Evolutionary conservation across 2,329 filamentous ascomycete species (phyloP), one percentile per base, ranked within the genome.

Genomic region (Davidsoniella neocaledoniae): DNA sequence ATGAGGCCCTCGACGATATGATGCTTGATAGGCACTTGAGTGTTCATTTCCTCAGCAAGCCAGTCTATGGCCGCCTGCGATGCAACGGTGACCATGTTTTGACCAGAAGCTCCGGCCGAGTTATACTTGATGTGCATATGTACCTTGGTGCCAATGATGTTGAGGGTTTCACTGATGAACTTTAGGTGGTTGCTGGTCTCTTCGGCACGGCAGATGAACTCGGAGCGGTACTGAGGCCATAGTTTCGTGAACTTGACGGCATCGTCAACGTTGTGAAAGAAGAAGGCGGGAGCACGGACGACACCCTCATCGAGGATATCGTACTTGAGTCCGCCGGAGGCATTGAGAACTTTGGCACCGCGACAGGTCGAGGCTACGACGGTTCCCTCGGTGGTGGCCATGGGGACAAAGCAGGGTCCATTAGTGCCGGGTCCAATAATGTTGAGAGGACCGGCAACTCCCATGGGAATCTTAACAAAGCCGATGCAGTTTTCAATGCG

Each of bases 291-390:
- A 16, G 21, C 16, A 8, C 48, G 48, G 5, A 10, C 17, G 14
- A 45, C 14, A 2, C 36, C 43, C 12, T 39, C 43, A 5, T 42
- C 45, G 25, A 50, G 40, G 23, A 50, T 26, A 7, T 46, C 23
- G 17, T 39, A 50, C 19, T 40, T 23, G 8, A 50, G 4, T 6
- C 42, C 42, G 7, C 48, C 48, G 21, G 21, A n/a, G 23, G 26
- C 16, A 25, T 37, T 39, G n/a, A 50, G 33, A 25, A 33, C 48
- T 33, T 50, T 50, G 43, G 48, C 48, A 38, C 48, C 48, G 4
- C 48, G 48, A n/a, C 26, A 19, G 12, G 21, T 26, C 4, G 26
- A 33, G 3, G 48, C 48, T 2, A 50, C 43, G 2, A 50, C 10
- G 8, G 48, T 46, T 29, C 48, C 48, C 23, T 50, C 48, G 21